phyloP scores from a whole-genome alignment of 352 stramenopile species.

The Globisporangium iwayamae region DNA sequence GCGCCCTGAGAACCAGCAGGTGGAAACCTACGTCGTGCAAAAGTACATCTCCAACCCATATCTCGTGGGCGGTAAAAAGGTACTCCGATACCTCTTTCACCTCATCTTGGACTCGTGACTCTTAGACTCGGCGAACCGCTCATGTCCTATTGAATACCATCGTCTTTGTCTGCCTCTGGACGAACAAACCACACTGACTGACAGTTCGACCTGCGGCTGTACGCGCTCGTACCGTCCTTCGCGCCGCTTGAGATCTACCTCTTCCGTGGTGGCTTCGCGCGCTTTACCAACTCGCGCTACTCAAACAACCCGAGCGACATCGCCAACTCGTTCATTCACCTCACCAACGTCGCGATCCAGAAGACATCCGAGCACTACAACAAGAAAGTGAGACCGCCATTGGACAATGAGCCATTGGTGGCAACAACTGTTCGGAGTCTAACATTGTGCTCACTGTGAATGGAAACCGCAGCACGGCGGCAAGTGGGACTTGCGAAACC shows the following conservation, averaged over 20 bases:
- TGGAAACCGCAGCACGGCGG: conserved; percentile 57
- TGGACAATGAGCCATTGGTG: background rate
- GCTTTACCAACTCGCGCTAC: conserved; percentile 91
- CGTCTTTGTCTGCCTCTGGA: background rate
- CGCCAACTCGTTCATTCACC: conserved; percentile 91
- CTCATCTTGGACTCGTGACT: background rate
- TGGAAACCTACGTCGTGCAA: conserved; percentile 93
- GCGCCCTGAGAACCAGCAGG: conserved; percentile 71
- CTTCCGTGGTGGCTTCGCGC: conserved; percentile 88
- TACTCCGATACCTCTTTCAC: conserved; percentile 9
- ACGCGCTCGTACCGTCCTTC: conserved; percentile 92
- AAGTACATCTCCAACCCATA: conserved; percentile 93
- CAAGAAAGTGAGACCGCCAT: conserved; percentile 40
- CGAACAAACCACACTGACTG: background rate
- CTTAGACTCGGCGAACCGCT: background rate
- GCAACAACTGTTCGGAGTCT: background rate
- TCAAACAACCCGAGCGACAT: conserved; percentile 87
- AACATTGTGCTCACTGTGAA: background rate
- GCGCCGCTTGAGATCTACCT: conserved; percentile 90
- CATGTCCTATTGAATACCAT: too few relatives aligned
- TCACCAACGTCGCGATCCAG: conserved; percentile 94
- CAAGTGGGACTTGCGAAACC: conserved; percentile 90
- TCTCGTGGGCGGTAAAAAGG: conserved; percentile 92
- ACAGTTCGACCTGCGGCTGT: conserved; percentile 91
- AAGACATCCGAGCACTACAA: conserved; percentile 95